Conservation (phyloP, 768 basidiomycete genomes). For the Amanita inopinata region DNA sequence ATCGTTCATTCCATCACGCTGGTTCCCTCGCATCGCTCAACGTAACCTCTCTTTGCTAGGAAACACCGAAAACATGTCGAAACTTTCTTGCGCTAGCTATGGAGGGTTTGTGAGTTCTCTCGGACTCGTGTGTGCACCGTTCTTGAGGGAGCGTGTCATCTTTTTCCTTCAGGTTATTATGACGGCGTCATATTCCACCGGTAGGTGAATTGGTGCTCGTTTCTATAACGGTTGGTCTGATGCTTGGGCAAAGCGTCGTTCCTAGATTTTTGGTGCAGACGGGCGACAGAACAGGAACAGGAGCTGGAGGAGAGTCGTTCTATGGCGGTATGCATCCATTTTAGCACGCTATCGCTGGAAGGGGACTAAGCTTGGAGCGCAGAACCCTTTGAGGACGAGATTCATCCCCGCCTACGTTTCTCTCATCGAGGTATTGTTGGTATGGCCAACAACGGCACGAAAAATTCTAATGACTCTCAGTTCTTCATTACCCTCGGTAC, state of each 20-base stretch:
- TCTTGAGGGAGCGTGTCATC: conserved; percentile 9
- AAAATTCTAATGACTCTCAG: conserved; percentile 88
- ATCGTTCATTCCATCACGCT: background rate
- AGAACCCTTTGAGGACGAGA: conserved; percentile 94
- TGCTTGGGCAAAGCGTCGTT: conserved; percentile 45
- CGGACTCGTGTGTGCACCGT: conserved; percentile 10
- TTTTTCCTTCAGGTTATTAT: conserved; percentile 71
- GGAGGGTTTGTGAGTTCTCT: conserved; percentile 58
- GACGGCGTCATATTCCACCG: conserved; percentile 94
- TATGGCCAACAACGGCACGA: conserved; percentile 87
- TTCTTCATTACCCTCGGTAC: conserved; percentile 90
- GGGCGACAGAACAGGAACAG: conserved; percentile 87
- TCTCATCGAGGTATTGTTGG: conserved; percentile 84
- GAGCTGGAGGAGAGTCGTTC: conserved; percentile 88
- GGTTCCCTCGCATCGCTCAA: background rate
- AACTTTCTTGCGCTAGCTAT: conserved; percentile 84
- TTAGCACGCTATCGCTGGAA: background rate
- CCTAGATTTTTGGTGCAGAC: conserved; percentile 92
- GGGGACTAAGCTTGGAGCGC: background rate
- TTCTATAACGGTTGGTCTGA: background rate
- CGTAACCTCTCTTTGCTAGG: conserved; percentile 24
- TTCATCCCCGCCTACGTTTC: conserved; percentile 85
- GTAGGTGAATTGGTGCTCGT: conserved; percentile 24
- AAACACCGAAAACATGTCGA: conserved; percentile 90
- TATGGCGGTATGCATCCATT: conserved; percentile 57